Conservation (phyloP, 225 moss, liverwort and hornwort genomes). For the Straminergon stramineum region DNA sequence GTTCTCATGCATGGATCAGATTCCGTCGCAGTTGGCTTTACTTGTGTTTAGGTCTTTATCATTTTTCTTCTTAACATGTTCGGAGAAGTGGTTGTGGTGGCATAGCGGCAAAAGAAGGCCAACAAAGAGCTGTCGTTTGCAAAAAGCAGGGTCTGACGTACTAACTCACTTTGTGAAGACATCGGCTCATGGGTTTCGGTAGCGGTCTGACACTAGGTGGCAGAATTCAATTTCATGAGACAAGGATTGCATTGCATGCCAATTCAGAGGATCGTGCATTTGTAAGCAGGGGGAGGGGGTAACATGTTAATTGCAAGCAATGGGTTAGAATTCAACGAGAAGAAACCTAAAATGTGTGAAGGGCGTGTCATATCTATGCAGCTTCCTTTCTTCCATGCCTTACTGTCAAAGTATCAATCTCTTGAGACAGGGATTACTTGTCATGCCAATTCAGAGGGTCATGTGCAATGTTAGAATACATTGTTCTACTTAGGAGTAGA, state of each 20-base stretch:
- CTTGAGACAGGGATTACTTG: not conserved
- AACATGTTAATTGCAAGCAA: not conserved
- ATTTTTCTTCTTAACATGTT: not conserved
- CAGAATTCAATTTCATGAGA: not conserved
- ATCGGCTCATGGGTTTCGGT: not conserved
- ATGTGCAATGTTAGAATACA: not conserved
- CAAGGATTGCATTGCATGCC: not conserved
- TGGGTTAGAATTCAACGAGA: not conserved
- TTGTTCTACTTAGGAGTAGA: too few species aligned
- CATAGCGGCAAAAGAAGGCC: too few species aligned
- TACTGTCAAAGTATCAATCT: not conserved
- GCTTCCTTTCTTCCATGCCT: not conserved
- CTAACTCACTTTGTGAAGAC: not conserved
- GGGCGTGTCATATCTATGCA: not conserved
- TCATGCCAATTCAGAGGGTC: not conserved
- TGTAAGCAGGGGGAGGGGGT: too few species aligned
- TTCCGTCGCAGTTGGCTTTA: not conserved
- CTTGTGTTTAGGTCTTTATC: not conserved
- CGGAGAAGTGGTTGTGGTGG: not conserved
- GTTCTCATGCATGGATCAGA: not conserved
- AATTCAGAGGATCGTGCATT: too few species aligned
- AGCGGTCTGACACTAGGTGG: not conserved
- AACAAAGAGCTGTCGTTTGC: too few species aligned
- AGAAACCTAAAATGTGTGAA: not conserved
- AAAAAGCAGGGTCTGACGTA: not conserved